Conservation (phyloP, 1,139 yeast species). For the Yamadazyma mexicana region DNA sequence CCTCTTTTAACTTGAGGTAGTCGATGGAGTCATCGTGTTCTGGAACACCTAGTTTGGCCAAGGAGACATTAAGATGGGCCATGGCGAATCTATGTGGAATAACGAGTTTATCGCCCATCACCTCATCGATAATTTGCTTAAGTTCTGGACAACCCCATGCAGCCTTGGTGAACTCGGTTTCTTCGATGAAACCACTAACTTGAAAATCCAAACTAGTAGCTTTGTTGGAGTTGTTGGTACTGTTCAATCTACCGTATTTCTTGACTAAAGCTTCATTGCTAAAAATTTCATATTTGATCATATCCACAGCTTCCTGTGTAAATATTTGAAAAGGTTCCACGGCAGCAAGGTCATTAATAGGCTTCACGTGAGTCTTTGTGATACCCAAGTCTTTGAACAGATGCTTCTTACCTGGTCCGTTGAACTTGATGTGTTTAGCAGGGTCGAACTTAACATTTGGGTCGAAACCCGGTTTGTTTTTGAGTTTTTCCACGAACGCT, state of each 20-base stretch:
- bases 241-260: constrained; percentile 25
- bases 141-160: constrained; percentile 23
- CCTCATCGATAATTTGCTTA: constrained; percentile 19
- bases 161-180: constrained; percentile 24
- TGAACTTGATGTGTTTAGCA: constrained; percentile 22
- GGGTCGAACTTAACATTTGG: constrained; percentile 27
- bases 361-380: constrained; percentile 24
- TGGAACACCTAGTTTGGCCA: constrained; percentile 13
- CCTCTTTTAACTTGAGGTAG: constrained; percentile 9
- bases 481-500: constrained; percentile 17
- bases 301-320: constrained; percentile 29
- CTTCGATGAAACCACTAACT: constrained; percentile 26
- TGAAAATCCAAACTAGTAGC: constrained; percentile 26
- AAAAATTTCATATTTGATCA: constrained; percentile 30
- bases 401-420: constrained; percentile 8
- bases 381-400: constrained; percentile 24
- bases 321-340: constrained; percentile 31
- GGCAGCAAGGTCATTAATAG: constrained; percentile 28
- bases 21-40: constrained; percentile 11
- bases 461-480: constrained; percentile 23
- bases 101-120: constrained; percentile 21
- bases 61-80: constrained; percentile 28
- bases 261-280: constrained; percentile 24
- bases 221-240: constrained; percentile 18
- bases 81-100: constrained; percentile 24